Percentiles rank a stretch among this genome's conserved stretches.
phyloP scores from a whole-genome alignment of 768 basidiomycete genomes.

The Mrakia gelida region DNA sequence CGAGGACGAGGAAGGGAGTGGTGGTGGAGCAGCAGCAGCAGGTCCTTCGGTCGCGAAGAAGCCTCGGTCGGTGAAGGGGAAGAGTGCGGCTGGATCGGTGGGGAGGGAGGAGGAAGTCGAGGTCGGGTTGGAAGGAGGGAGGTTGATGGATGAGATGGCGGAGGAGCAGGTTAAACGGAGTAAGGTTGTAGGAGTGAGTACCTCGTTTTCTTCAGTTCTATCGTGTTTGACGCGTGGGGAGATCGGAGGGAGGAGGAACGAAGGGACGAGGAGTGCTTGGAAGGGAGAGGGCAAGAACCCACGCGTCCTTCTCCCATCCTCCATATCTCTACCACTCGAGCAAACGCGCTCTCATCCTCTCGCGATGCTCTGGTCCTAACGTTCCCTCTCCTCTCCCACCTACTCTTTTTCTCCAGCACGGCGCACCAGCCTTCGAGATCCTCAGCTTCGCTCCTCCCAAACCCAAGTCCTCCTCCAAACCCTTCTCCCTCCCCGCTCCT shows the following conservation, averaged over 20 bases:
- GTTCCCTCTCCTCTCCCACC: background rate
- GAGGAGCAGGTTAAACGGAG: conserved; percentile 19
- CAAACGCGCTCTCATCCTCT: background rate
- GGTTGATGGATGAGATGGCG: conserved; percentile 17
- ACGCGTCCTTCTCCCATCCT: background rate
- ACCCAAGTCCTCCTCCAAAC: conserved; percentile 17
- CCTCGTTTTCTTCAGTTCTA: background rate
- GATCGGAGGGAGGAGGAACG: background rate
- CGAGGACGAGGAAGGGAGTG: background rate
- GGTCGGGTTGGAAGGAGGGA: background rate
- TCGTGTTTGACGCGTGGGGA: background rate
- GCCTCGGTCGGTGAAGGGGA: background rate
- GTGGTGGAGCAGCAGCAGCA: background rate
- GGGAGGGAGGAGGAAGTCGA: conserved; percentile 1
- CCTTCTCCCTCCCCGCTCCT: conserved; percentile 11
- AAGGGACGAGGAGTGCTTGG: background rate
- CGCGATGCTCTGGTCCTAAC: background rate
- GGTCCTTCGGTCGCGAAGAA: background rate
- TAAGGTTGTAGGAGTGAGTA: conserved; percentile 18
- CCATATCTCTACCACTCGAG: too few relatives aligned
- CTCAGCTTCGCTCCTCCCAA: conserved; percentile 11
- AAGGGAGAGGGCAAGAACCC: background rate
- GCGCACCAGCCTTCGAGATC: conserved; percentile 4
- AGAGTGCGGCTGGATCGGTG: background rate
- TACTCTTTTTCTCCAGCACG: background rate